A percentile compares a stretch with the other conserved stretches of the same genome.
These are phyloP conservation scores for Lindgomyces ingoldianus DNA, from an alignment of 495 filamentous ascomycete species.

Conservation along the genomic window DNA sequence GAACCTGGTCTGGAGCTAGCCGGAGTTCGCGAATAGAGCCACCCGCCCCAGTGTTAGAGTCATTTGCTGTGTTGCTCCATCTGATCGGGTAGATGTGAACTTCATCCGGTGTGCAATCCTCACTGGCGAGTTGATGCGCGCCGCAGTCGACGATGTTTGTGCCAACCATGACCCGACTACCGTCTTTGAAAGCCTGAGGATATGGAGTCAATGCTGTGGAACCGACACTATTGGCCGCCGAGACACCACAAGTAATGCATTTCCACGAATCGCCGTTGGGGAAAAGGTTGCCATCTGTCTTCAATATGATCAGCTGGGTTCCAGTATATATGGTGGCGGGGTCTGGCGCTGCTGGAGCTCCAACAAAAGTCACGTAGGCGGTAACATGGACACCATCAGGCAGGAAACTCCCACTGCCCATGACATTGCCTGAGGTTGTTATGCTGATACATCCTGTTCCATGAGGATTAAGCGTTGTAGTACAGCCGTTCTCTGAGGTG, in stretches of 20 bases:
- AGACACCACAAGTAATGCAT: slow-evolving; percentile 6
- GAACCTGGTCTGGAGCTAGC: neutral
- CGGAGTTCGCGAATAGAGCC: neutral
- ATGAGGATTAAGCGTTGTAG: too few relatives aligned
- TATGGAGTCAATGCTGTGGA: neutral
- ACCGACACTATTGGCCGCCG: neutral
- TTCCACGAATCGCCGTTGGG: neutral
- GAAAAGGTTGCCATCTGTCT: neutral
- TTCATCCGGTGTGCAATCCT: neutral
- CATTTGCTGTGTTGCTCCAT: neutral
- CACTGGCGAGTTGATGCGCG: neutral
- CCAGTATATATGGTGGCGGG: neutral
- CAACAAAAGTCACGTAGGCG: neutral
- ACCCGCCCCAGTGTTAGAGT: neutral
- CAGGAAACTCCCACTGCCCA: neutral
- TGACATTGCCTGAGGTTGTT: too few relatives aligned
- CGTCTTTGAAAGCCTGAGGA: neutral
- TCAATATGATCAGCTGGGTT: neutral
- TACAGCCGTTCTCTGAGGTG: too few relatives aligned
- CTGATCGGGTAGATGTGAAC: neutral
- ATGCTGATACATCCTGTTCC: too few relatives aligned
- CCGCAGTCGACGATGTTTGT: slow-evolving; percentile 2
- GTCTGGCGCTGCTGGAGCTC: too few relatives aligned
- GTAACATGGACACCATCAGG: neutral
- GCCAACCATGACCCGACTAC: neutral